Percentiles rank a stretch among this genome's conserved stretches.
Conservation (phyloP, 495 filamentous ascomycete genomes). For the Stereocaulon alpinum region DNA sequence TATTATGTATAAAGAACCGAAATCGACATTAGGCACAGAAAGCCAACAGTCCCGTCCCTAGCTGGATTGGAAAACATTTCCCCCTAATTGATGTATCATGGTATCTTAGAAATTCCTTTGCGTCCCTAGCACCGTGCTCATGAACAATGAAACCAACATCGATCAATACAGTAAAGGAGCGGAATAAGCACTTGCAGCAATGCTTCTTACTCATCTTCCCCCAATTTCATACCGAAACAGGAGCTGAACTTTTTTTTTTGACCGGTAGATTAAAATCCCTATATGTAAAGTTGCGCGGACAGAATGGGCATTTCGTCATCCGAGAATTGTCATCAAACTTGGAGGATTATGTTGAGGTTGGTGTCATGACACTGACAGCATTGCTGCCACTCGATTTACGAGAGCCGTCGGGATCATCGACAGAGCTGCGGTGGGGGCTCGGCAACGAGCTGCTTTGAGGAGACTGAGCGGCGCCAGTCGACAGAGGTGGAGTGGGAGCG, state of each 20-base stretch:
- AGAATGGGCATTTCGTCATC: conserved; percentile 11
- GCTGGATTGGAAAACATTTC: neutral
- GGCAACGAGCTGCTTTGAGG: conserved; percentile 52
- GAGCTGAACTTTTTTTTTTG: neutral
- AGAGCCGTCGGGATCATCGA: conserved; percentile 33
- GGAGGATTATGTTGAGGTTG: conserved; percentile 17
- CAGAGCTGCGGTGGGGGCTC: conserved; percentile 45
- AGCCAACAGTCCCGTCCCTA: neutral
- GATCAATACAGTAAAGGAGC: conserved; percentile 4
- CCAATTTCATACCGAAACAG: neutral
- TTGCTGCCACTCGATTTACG: conserved; percentile 20
- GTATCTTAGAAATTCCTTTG: conserved; percentile 12
- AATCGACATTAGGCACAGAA: conserved; percentile 3
- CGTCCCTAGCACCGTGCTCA: conserved; percentile 14
- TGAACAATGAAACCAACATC: conserved; percentile 2
- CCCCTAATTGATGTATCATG: conserved; percentile 13
- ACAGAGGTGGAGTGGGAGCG: conserved; percentile 44
- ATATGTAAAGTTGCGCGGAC: neutral
- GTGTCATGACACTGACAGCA: conserved; percentile 16
- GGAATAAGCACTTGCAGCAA: neutral
- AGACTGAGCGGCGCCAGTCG: conserved; percentile 54
- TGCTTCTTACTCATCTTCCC: neutral
- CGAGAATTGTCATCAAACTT: neutral
- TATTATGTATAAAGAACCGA: conserved; percentile 9
- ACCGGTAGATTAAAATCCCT: conserved; percentile 5